These are phyloP conservation scores for Pseudofabraea citricarpa DNA, from an alignment of 2,329 filamentous ascomycete species.

Conservation along the genomic window DNA sequence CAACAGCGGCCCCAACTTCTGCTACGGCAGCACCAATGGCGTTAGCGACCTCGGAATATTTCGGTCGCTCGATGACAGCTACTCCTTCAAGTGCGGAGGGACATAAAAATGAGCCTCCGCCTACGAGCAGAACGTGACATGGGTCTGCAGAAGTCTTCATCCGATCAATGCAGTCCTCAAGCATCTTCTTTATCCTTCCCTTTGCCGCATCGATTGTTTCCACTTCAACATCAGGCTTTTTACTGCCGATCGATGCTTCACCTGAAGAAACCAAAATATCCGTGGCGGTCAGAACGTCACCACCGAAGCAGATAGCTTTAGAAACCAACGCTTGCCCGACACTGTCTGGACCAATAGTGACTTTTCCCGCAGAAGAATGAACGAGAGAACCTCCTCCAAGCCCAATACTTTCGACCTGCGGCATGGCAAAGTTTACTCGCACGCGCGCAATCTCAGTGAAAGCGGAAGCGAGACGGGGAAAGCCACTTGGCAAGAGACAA, in stretches of 20 bases:
- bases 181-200: constrained; percentile 31
- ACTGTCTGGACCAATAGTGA: neutral
- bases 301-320: constrained; percentile 46
- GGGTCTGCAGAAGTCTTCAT: constrained; percentile 48
- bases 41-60: constrained; percentile 48
- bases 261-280: constrained; percentile 37
- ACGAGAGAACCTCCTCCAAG: constrained; percentile 33
- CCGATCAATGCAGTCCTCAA: constrained; percentile 44
- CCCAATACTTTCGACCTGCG: constrained; percentile 47
- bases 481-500: constrained; percentile 49
- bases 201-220: neutral
- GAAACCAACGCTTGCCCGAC: constrained; percentile 26
- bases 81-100: constrained; percentile 39
- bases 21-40: constrained; percentile 49
- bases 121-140: constrained; percentile 48
- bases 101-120: constrained; percentile 46
- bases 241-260: neutral
- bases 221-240: neutral
- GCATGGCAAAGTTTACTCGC: constrained; percentile 50
- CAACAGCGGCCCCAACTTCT: constrained; percentile 7
- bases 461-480: constrained; percentile 50
- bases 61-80: constrained; percentile 40
- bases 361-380: neutral
- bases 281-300: constrained; percentile 43
- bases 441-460: constrained; percentile 51